These are phyloP conservation scores for Zizania latifolia DNA, from an alignment of 176 grass and related monocot species.

Conservation along the genomic window DNA sequence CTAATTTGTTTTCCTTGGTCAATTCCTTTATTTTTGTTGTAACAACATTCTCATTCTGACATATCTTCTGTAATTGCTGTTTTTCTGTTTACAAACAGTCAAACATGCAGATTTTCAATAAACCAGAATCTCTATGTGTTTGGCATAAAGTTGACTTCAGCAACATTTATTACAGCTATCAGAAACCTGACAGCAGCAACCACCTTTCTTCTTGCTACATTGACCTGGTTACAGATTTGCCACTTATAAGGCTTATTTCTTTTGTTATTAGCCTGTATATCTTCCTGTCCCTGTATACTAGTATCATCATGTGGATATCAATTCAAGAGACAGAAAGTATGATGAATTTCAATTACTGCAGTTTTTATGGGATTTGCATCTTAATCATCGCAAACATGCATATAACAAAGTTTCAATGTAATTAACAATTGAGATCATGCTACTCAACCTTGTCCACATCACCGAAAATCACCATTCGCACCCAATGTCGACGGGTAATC, in stretches of 20 bases:
- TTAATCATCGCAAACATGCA: too few relatives aligned
- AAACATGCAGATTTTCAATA: constrained; percentile 35
- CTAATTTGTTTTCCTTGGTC: too few relatives aligned
- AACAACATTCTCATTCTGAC: too few relatives aligned
- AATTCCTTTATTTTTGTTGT: too few relatives aligned
- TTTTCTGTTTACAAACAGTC: background rate
- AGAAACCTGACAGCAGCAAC: constrained; percentile 41
- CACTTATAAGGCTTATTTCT: background rate
- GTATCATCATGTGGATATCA: background rate
- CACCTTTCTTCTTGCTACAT: constrained; percentile 41
- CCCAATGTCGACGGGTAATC: background rate
- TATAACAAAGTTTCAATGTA: too few relatives aligned
- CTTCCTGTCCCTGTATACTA: background rate
- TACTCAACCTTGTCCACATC: constrained; percentile 6
- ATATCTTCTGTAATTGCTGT: background rate
- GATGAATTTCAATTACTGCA: background rate
- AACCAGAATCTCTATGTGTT: constrained; percentile 39
- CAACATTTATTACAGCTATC: constrained; percentile 42
- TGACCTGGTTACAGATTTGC: constrained; percentile 13
- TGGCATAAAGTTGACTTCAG: constrained; percentile 44
- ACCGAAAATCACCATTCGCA: background rate
- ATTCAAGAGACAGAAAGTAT: background rate
- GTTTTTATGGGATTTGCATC: too few relatives aligned
- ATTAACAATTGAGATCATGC: constrained; percentile 20
- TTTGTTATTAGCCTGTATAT: background rate